These are phyloP conservation scores for Penstemon davidsonii DNA, from an alignment of 257 asterid species.

Conservation along the genomic window DNA sequence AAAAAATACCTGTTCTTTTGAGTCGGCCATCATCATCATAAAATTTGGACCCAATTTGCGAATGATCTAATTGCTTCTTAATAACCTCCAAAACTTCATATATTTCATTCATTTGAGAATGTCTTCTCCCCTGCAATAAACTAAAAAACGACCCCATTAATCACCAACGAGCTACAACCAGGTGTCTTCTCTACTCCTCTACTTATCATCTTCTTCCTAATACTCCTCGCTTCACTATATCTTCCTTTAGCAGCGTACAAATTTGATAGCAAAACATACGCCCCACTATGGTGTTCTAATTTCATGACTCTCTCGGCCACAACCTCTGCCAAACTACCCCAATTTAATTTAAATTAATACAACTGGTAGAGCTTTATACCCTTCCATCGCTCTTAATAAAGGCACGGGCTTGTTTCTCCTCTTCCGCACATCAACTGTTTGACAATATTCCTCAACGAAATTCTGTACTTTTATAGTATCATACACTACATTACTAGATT, in stretches of 20 bases:
- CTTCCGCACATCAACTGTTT: too few relatives aligned
- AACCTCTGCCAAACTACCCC: too few relatives aligned
- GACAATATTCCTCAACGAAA: too few relatives aligned
- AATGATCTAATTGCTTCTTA: slow-evolving; percentile 36
- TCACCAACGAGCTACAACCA: slow-evolving; percentile 76
- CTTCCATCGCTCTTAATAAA: too few relatives aligned
- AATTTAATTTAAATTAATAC: too few relatives aligned
- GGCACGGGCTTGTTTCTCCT: too few relatives aligned
- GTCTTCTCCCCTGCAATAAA: slow-evolving; percentile 64
- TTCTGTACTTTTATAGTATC: too few relatives aligned
- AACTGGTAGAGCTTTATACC: too few relatives aligned
- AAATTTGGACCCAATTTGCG: slow-evolving; percentile 19
- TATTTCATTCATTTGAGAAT: slow-evolving; percentile 34
- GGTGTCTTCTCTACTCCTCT: slow-evolving; percentile 65
- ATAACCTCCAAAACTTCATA: slow-evolving; percentile 36
- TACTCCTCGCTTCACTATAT: slow-evolving; percentile 40
- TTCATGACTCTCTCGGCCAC: too few relatives aligned
- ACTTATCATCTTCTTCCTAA: slow-evolving; percentile 55
- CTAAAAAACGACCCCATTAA: slow-evolving; percentile 55
- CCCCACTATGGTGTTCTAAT: too few relatives aligned
- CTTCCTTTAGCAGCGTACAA: slow-evolving; percentile 58
- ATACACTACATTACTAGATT: too few relatives aligned
- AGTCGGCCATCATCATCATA: slow-evolving; percentile 25
- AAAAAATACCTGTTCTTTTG: slow-evolving; percentile 21
- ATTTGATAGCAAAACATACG: slow-evolving; percentile 50